Base-by-base conservation (phyloP, 2,329 filamentous ascomycete species). In the Magnaporthiopsis poae region DNA sequence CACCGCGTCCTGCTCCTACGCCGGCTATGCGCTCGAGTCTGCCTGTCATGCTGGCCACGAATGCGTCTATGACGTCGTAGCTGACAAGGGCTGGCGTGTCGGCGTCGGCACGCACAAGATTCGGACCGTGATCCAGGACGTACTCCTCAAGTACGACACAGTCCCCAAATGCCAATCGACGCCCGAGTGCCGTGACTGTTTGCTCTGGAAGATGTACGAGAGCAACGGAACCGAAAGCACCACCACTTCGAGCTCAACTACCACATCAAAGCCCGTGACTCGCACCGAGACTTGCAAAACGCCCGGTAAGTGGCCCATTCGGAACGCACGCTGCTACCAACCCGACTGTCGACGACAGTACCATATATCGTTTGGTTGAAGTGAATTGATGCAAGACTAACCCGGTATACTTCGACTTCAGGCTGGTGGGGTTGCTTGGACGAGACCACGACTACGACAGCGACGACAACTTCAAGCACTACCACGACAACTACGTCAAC, bases 101-200 rank as follows among this genome's bases (percentile, higher is more conserved):
- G 92, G 91, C 18, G 88, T 96, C 66, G 90, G 91, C 39, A 96
- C 92, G 3, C 95, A 99, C 79, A 91, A 91, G 75, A 98, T 99
- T 71, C 86, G 88, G 68, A 87, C 86, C 36, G 93, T 97, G 62
- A 97, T 99, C 73, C 85, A 88, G 67, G 91, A 96, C 74, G 91
- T 99, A 3, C 84, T 98, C 68, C 83, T 89, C 72, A 88, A 88
- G 71, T 98, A 98, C 73, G 90, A 96, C 69, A 80, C 82, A 3
- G 91, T 96, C 0, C 90, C 95, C 0, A 80, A 85, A 70, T 98
- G 95, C 77, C 84, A 84, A 66, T 82, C 84, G 36, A 93, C 94
- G 8, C 83, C 87, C 29, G 88, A 92, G 65, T 98, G 95, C 75
- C 87, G 90, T 60, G 95, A 99, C 75, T 98, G 94, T 73, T 91